Conservation (phyloP, 805 yeast species). For the Lachancea kluyveri region DNA sequence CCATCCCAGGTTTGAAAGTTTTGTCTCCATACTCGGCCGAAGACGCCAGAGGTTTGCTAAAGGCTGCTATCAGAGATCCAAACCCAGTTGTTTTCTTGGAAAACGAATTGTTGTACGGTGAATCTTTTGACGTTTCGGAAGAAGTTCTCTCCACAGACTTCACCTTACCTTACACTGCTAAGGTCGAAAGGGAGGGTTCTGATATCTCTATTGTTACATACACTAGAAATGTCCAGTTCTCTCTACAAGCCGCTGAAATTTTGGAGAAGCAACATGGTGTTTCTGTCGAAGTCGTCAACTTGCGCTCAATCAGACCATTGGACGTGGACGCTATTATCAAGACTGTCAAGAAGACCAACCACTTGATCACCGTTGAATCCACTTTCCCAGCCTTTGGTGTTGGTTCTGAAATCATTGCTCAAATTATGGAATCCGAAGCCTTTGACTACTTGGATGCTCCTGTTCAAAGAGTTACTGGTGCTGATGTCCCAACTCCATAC, state of each 20-base stretch:
- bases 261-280: slow-evolving; percentile 82
- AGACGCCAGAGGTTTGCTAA: slow-evolving; percentile 91
- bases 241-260: slow-evolving; percentile 84
- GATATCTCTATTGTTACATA: slow-evolving; percentile 88
- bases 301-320: slow-evolving; percentile 95
- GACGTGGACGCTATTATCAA: slow-evolving; percentile 81
- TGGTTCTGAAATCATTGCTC: slow-evolving; percentile 97
- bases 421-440: slow-evolving; percentile 96
- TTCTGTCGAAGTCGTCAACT: slow-evolving; percentile 87
- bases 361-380: slow-evolving; percentile 91
- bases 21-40: slow-evolving; percentile 92
- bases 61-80: slow-evolving; percentile 97
- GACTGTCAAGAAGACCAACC: slow-evolving; percentile 94
- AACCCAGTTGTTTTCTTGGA: slow-evolving; percentile 95
- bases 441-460: slow-evolving; percentile 98
- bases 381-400: slow-evolving; percentile 98
- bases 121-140: slow-evolving; percentile 80
- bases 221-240: slow-evolving; percentile 81
- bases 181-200: slow-evolving; percentile 87
- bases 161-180: slow-evolving; percentile 88
- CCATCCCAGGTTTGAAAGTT: slow-evolving; percentile 97
- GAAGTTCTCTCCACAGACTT: slow-evolving; percentile 86
- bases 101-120: slow-evolving; percentile 93
- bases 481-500: slow-evolving; percentile 99
- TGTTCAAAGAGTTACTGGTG: slow-evolving; percentile 96